Evolutionary conservation across 2,329 filamentous ascomycete species (phyloP).

Genomic region (Trichoderma atrobrunneum): DNA sequence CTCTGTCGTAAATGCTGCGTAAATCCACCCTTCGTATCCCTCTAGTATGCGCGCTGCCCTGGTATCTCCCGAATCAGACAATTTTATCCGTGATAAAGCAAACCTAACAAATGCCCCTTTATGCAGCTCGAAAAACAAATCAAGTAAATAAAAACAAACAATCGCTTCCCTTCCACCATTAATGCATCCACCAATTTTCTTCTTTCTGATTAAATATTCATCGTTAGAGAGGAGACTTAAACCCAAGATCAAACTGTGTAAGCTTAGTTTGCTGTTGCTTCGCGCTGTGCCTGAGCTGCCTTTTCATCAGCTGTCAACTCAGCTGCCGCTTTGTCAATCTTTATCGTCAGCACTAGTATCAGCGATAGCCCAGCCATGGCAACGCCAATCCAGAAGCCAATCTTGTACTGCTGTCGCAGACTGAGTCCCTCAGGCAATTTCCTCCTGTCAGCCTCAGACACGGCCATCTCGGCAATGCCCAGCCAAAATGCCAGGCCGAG

Average conservation of each 20-base stretch:
- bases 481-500: slow-evolving; percentile 54
- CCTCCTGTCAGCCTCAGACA: slow-evolving; percentile 44
- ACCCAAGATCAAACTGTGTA: background rate
- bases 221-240: background rate
- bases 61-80: background rate
- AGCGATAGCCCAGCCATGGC: slow-evolving; percentile 53
- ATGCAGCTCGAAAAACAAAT: background rate
- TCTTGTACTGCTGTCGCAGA: slow-evolving; percentile 55
- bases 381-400: slow-evolving; percentile 65
- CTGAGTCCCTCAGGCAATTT: slow-evolving; percentile 35
- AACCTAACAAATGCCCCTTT: background rate
- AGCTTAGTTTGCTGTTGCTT: background rate
- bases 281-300: slow-evolving; percentile 26
- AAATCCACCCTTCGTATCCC: background rate
- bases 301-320: slow-evolving; percentile 59
- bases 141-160: background rate
- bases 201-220: background rate
- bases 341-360: slow-evolving; percentile 54
- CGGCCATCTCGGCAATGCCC: slow-evolving; percentile 62
- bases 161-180: background rate
- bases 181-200: background rate
- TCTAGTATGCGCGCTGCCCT: background rate
- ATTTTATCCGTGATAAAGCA: background rate
- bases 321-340: slow-evolving; percentile 53
- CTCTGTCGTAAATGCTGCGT: background rate